Base-by-base conservation (phyloP, 2,329 filamentous ascomycete species). In the Metarhizium album region DNA sequence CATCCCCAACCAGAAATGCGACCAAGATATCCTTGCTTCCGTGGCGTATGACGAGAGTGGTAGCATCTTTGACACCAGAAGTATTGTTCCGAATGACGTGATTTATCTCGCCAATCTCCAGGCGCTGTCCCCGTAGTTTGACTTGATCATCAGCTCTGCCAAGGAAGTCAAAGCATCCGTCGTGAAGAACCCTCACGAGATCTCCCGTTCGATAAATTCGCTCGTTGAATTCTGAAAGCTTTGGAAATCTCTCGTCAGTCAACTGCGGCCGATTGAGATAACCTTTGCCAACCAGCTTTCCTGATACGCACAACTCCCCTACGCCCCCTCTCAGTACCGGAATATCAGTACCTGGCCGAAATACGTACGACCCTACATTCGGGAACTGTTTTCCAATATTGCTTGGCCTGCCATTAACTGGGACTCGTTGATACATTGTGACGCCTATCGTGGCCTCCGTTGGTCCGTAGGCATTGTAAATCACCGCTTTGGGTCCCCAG, bases 371-470 rank as follows among this genome's bases (percentile, higher is more conserved):
- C 0, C 90, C 89, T 1, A 95, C 90, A 55, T 96, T 96, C 57
- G 84, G 79, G 57, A 95, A 96, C 55, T 89, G 86, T 24, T 75
- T 77, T 1, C 90, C 90, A 57, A 96, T 96, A 59, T 96, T 96
- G 11, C 88, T 86, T 0, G 90, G 82, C 29, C 89, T 85, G 0
- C 88, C 89, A 56, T 86, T 86, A 20, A 71, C 67, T 0, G 87
- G 86, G 7, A 95, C 87, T 33, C 87, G 78, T n/a, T 84, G 83
- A 58, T 86, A 90, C 77, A 93, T 94, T 0, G 90, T 95, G 35
- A 90, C 86, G 4, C 90, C 90, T 55, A 96, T 96, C 0, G 90
- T 96, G 0, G 88, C 86, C 64, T 96, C 91, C 0, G 90, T 96
- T 1, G 90, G 91, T 0, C 90, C 90, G 57, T 95, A 89, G 2